Base-by-base conservation (phyloP, 208 protist species). In the Leishmania amazonensis region DNA sequence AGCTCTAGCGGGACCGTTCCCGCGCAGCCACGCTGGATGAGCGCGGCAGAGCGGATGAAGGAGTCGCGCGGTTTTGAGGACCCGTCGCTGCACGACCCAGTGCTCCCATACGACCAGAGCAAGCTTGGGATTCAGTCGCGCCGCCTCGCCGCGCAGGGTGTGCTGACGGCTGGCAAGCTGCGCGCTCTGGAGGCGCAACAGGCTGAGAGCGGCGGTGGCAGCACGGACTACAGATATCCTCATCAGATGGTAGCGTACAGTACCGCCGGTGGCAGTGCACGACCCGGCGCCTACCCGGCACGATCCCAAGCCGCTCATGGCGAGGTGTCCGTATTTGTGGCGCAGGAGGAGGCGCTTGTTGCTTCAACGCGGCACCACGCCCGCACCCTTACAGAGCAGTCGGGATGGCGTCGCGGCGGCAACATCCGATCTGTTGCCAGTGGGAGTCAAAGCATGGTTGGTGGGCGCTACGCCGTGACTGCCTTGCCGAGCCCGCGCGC, bases 91-190 rank as follows among this genome's bases (percentile, higher is more conserved):
- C 83, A 80, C 76, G 80, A 87, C 64, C 81, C 86, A 3, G 84
- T 87, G 15, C 84, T 94, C 3, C 89, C 91, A 17, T 81, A 88
- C 73, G 89, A 94, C 62, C 81, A 90, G 81, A 90, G 83, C 71
- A 86, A 72, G 80, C 78, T 90, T 6, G 86, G 91, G 31, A 45
- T 88, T 75, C 81, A 87, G 73, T 70, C 80, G 3, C 91, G 89
- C 24, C 85, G 81, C 38, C 81, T 79, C 13, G 81, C 75, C 24
- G 81, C 90, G 83, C 88, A 93, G 68, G 87, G 87, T 45, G 64
- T 77, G 40, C 85, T 94, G 81, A 94, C 88, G 17, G 88, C 88
- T 19, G 72, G 81, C 64, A 84, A 91, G 47, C 88, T 94, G n/a
- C 84, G 83, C 38, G 89, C 88, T 15, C 68, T 88, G 40, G 90